Conservation (phyloP, 2,329 filamentous ascomycete genomes). For the Capronia americana region DNA sequence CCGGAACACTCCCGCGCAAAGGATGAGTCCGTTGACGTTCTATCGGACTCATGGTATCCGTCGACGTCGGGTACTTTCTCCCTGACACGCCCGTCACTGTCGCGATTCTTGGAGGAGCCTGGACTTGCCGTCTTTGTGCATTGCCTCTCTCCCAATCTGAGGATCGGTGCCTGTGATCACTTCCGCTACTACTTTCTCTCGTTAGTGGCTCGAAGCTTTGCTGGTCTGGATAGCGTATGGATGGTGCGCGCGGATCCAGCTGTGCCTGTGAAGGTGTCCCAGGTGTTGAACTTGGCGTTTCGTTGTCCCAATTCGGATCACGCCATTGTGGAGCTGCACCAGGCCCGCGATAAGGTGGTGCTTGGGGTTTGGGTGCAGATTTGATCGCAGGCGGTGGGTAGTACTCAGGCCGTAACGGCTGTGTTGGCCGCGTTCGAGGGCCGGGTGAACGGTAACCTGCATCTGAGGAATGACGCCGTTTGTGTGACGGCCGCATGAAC, state of each 20-base stretch:
- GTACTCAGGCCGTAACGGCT: constrained; percentile 34
- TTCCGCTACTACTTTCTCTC: constrained; percentile 36
- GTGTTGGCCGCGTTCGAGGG: constrained; percentile 21
- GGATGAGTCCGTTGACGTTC: constrained; percentile 33
- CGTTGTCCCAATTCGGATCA: constrained; percentile 30
- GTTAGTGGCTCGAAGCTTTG: constrained; percentile 29
- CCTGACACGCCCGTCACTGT: constrained; percentile 38
- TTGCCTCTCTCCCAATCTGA: constrained; percentile 32
- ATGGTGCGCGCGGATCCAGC: constrained; percentile 27
- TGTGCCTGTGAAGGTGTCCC: constrained; percentile 22
- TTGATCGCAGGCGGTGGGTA: constrained; percentile 33
- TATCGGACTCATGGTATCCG: constrained; percentile 32
- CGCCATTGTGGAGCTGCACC: constrained; percentile 30
- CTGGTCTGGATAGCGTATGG: constrained; percentile 32
- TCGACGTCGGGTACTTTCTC: constrained; percentile 36
- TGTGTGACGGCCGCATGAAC: constrained; percentile 36
- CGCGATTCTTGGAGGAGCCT: constrained; percentile 25
- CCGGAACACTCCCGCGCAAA: constrained; percentile 29
- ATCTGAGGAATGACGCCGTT: constrained; percentile 39
- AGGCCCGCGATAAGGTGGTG: constrained; percentile 22
- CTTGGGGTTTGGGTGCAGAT: constrained; percentile 19
- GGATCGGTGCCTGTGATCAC: constrained; percentile 31
- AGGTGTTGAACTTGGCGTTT: constrained; percentile 19
- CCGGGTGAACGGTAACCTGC: constrained; percentile 33
- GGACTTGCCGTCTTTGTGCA: constrained; percentile 26